Base-by-base conservation (phyloP, 164 flowering plant genomes). In the Aristolochia contorta region DNA sequence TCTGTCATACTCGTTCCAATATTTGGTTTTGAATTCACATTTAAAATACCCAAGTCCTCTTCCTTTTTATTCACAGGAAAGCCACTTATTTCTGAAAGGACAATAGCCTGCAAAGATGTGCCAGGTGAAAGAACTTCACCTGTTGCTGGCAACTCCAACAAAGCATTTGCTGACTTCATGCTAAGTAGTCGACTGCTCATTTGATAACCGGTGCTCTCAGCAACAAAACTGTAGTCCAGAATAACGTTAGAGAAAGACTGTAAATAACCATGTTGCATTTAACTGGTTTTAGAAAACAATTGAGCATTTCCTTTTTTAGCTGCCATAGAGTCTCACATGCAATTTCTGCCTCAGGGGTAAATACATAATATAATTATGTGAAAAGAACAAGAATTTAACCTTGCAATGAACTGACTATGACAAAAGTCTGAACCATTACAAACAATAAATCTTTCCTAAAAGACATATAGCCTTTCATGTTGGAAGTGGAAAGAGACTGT, bases 191-290 rank as follows among this genome's bases (percentile, higher is more conserved):
- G 79, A 62, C 97, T 87, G 76, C 96, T 85, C 72, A 75, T 77
- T 72, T 89, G 96, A 69, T 74, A 81, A 16, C 96, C 98, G 67
- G 96, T 92, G 75, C 98, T 87, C 79, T 84, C 90, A 55, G 98
- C 96, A 72, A 85, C 79, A 77, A 91, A 91, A 56, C 96, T 91
- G 78, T 66, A 69, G 65, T 50, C 18, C 52, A 63, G 15, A 37
- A 37, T 37, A 37, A 10, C 12, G 7, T 37, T 37, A 45, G 19
- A 49, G n/a, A 24, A 52, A 52, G 21, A 52, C 5, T 2, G 22
- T 20, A 20, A 12, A 19, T 20, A 12, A 19, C 3, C 55, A 52
- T 4, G 19, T 21, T 21, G 13, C 5, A 37, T 0, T 37, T 37
- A 27, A 27, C 30, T 27, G 5, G 2, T 27, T 27, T 27, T 5